phyloP scores from a whole-genome alignment of 768 basidiomycete species.

The Mycena rosella region DNA sequence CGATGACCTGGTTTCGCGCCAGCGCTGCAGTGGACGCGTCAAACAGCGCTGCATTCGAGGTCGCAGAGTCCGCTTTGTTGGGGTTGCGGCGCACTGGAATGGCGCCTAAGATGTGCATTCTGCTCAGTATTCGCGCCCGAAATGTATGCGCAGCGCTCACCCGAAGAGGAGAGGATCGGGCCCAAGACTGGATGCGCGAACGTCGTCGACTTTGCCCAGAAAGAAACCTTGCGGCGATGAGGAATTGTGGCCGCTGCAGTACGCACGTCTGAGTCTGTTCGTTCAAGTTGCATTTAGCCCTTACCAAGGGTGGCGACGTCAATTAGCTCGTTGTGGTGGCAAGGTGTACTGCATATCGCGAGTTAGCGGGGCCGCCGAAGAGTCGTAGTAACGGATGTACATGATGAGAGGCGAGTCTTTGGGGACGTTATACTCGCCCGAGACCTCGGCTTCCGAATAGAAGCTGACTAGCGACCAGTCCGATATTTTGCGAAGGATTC shows the following conservation, averaged over 20 bases:
- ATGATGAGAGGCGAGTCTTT: conserved; percentile 60
- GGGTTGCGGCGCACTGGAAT: conserved; percentile 79
- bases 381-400: conserved; percentile 53
- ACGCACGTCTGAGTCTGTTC: not conserved
- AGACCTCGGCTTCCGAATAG: conserved; percentile 70
- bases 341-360: conserved; percentile 58
- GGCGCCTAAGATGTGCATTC: conserved; percentile 52
- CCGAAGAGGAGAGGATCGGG: conserved; percentile 68
- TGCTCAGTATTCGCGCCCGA: not conserved
- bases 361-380: conserved; percentile 1
- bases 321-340: conserved; percentile 79
- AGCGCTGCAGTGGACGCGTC: conserved; percentile 31
- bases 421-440: conserved; percentile 63
- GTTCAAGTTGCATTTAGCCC: conserved; percentile 22
- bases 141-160: not conserved
- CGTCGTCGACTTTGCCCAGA: conserved; percentile 80
- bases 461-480: conserved; percentile 71
- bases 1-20: conserved; percentile 57
- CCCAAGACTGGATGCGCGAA: conserved; percentile 70
- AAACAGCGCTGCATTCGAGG: conserved; percentile 33
- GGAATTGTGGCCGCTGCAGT: conserved; percentile 67
- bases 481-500: conserved; percentile 69
- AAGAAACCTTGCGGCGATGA: conserved; percentile 67
- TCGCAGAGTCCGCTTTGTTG: conserved; percentile 49
- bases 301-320: conserved; percentile 64